phyloP scores from a whole-genome alignment of 192 early-diverging fungal species.

The Geosiphon pyriformis region DNA sequence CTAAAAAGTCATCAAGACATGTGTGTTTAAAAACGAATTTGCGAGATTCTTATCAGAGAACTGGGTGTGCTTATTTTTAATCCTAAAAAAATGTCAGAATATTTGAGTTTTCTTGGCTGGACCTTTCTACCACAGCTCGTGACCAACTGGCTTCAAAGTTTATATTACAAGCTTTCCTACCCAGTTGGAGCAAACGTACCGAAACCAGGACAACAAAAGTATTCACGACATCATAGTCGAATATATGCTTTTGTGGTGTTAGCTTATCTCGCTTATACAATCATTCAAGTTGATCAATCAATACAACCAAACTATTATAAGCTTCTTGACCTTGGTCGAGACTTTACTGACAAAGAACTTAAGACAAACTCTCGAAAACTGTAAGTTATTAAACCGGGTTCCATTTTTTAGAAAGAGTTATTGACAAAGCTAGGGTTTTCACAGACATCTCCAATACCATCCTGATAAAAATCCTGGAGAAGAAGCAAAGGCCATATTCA shows the following conservation, averaged over 20 bases:
- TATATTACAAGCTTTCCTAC: conserved; percentile 38
- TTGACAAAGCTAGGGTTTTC: not conserved
- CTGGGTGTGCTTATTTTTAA: too few relatives aligned
- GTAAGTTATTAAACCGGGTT: conserved; percentile 12
- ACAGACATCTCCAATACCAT: conserved; percentile 22
- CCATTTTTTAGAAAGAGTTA: not conserved
- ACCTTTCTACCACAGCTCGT: conserved; percentile 34
- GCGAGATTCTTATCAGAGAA: too few relatives aligned
- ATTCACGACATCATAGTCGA: conserved; percentile 31
- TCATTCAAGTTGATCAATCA: conserved; percentile 33
- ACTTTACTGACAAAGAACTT: conserved; percentile 34
- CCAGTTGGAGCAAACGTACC: conserved; percentile 31
- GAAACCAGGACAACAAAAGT: conserved; percentile 33
- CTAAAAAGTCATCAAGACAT: too few relatives aligned
- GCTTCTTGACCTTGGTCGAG: conserved; percentile 29
- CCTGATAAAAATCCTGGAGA: conserved; percentile 22
- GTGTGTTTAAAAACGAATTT: too few relatives aligned
- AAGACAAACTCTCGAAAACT: conserved; percentile 36
- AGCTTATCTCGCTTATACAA: conserved; percentile 38
- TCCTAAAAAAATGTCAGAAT: conserved; percentile 24
- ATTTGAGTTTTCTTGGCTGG: conserved; percentile 32
- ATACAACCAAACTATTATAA: conserved; percentile 34
- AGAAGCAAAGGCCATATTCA: conserved; percentile 18
- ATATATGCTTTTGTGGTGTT: conserved; percentile 40
- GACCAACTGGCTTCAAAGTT: conserved; percentile 34